phyloP scores from a whole-genome alignment of 257 asterid genomes.

The Solanum chmielewskii region DNA sequence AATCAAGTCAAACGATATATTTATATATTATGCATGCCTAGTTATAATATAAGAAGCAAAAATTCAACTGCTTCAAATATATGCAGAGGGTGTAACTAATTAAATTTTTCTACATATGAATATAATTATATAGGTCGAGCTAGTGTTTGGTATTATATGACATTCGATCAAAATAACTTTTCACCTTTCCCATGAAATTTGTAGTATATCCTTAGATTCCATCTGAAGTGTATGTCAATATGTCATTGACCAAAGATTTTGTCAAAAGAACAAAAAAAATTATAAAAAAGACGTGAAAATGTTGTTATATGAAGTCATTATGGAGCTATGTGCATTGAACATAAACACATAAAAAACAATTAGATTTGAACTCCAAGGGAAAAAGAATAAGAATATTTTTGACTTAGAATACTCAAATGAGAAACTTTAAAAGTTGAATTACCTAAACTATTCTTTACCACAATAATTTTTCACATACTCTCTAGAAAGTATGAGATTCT shows the following conservation, averaged over 20 bases:
- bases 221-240: background rate
- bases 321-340: background rate
- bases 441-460: conserved; percentile 12
- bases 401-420: conserved; percentile 11
- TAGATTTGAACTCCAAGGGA: background rate
- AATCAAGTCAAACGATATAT: too few species aligned
- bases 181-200: background rate
- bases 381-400: conserved; percentile 1
- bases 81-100: background rate
- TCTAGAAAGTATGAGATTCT: conserved; percentile 33
- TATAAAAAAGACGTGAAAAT: background rate
- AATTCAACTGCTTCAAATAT: background rate
- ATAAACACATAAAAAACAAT: background rate
- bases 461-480: conserved; percentile 10
- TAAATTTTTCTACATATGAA: background rate
- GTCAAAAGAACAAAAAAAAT: background rate
- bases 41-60: too few species aligned
- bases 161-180: background rate
- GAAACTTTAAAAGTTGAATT: conserved; percentile 14
- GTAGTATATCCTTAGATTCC: background rate
- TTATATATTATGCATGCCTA: background rate
- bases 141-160: background rate
- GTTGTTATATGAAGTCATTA: background rate
- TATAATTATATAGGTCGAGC: background rate
- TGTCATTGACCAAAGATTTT: background rate